phyloP scores from a whole-genome alignment of 495 filamentous ascomycete species.

The Lasiosphaeriaceae sp. region DNA sequence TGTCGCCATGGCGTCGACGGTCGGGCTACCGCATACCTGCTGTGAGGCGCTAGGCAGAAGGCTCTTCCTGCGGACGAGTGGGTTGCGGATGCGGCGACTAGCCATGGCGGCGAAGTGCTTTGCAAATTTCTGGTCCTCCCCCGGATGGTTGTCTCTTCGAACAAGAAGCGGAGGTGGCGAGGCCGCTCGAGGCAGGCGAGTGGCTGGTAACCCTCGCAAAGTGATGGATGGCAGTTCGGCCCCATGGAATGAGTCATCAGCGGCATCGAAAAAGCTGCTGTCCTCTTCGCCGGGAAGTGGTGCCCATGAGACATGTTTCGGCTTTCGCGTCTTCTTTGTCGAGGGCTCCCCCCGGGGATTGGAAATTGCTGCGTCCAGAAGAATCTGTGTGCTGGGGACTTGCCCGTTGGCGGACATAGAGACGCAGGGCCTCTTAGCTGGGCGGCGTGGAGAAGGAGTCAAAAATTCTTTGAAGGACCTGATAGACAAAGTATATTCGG shows the following conservation, averaged over 20 bases:
- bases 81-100: slow-evolving; percentile 4
- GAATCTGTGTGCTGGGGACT: slow-evolving; percentile 21
- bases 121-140: slow-evolving; percentile 19
- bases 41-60: slow-evolving; percentile 42
- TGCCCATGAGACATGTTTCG: slow-evolving; percentile 29
- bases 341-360: slow-evolving; percentile 22
- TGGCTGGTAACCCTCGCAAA: neutral
- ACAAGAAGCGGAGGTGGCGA: slow-evolving; percentile 27
- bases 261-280: neutral
- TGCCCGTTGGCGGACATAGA: slow-evolving; percentile 6
- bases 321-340: slow-evolving; percentile 2
- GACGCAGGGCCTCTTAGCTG: slow-evolving; percentile 15
- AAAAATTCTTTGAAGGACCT: slow-evolving; percentile 30
- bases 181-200: slow-evolving; percentile 1
- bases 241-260: neutral
- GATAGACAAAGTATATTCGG: slow-evolving; percentile 26
- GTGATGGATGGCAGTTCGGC: neutral
- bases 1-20: slow-evolving; percentile 37
- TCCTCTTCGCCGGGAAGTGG: slow-evolving; percentile 20
- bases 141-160: slow-evolving; percentile 5
- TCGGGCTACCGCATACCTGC: slow-evolving; percentile 33
- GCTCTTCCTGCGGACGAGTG: neutral
- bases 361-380: slow-evolving; percentile 21
- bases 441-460: slow-evolving; percentile 22
- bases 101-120: slow-evolving; percentile 37